Conservation (phyloP, 148 eudicot genomes). For the Arbutus unedo region DNA sequence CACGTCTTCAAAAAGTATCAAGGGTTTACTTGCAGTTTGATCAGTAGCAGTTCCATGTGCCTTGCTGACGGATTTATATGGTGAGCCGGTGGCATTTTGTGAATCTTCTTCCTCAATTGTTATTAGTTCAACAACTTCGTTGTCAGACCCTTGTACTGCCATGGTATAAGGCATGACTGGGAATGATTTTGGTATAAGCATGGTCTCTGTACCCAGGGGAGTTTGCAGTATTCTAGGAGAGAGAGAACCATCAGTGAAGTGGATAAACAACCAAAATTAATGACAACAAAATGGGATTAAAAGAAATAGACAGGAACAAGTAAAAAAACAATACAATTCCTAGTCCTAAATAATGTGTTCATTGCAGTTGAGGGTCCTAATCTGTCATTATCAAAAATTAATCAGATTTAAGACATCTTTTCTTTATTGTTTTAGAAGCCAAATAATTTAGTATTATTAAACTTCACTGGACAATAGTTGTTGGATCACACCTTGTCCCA, state of each 20-base stretch:
- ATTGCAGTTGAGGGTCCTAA: neutral
- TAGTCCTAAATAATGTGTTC: neutral
- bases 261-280: neutral
- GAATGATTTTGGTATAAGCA: conserved; percentile 31
- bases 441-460: neutral
- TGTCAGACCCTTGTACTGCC: conserved; percentile 29
- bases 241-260: conserved; percentile 9
- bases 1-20: conserved; percentile 91
- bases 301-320: neutral
- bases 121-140: conserved; percentile 46
- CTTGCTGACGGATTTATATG: conserved; percentile 21
- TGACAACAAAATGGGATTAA: neutral
- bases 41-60: conserved; percentile 32
- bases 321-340: neutral
- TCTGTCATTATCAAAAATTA: neutral
- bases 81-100: conserved; percentile 21
- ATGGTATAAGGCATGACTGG: conserved; percentile 19
- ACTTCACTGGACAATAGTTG: neutral
- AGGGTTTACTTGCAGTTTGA: conserved; percentile 57
- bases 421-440: neutral
- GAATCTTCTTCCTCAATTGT: conserved; percentile 50
- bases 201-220: conserved; percentile 42
- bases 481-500: neutral
- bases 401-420: neutral
- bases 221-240: conserved; percentile 53